Conservation (phyloP, 331 rosid species). For the Spiraea crenata region DNA sequence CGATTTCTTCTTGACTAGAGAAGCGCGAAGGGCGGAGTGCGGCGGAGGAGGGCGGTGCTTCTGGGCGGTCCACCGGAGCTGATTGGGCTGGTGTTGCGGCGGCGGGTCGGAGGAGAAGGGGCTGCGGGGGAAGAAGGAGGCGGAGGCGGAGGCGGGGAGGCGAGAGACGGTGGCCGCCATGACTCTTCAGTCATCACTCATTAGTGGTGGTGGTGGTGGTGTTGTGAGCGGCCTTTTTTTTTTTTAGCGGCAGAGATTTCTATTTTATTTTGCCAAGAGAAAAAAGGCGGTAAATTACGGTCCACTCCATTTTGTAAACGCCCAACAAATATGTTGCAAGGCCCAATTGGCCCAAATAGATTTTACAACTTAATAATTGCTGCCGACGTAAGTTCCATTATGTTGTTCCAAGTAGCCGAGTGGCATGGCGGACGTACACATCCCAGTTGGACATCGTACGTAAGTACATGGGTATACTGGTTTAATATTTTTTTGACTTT, state of each 20-base stretch:
- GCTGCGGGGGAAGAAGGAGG: constrained; percentile 31
- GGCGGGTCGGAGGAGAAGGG: constrained; percentile 35
- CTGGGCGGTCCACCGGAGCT: constrained; percentile 7
- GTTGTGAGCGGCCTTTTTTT: neutral
- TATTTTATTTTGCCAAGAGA: too few relatives aligned
- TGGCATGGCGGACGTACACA: too few relatives aligned
- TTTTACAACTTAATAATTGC: too few relatives aligned
- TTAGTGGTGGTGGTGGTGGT: constrained; percentile 8
- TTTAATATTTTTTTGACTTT: too few relatives aligned
- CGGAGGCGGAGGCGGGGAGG: constrained; percentile 30
- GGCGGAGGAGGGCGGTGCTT: constrained; percentile 17
- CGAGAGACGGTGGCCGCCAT: constrained; percentile 34
- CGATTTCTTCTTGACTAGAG: constrained; percentile 35
- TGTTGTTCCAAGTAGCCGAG: too few relatives aligned
- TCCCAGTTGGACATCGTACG: too few relatives aligned
- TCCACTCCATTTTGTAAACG: too few relatives aligned
- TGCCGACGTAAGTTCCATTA: too few relatives aligned
- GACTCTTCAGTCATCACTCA: constrained; percentile 26
- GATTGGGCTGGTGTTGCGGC: constrained; percentile 19
- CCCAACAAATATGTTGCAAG: neutral
- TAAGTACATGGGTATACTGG: too few relatives aligned
- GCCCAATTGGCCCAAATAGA: neutral
- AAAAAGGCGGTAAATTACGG: too few relatives aligned
- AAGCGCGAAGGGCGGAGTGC: constrained; percentile 35
- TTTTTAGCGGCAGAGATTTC: neutral